These are phyloP conservation scores for Suillus occidentalis DNA, from an alignment of 768 basidiomycete genomes.

Conservation along the genomic window DNA sequence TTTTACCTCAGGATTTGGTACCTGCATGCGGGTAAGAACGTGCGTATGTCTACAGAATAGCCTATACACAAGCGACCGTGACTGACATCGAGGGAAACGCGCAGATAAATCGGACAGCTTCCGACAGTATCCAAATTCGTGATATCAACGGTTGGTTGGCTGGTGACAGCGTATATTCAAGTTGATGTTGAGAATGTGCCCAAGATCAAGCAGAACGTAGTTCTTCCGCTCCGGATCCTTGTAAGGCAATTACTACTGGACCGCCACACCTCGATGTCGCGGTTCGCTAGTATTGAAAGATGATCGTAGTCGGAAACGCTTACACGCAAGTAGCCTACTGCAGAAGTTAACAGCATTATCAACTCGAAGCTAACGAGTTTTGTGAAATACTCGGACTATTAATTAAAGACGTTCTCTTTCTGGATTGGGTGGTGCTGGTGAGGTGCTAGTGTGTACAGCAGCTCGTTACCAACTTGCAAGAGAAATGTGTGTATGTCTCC, in stretches of 20 bases:
- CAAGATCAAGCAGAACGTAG: neutral
- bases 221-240: no score
- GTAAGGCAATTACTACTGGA: neutral
- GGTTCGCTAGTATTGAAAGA: neutral
- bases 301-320: no score
- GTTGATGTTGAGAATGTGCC: neutral
- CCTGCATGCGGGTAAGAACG: neutral
- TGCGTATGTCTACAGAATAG: neutral
- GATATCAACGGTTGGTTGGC: neutral
- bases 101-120: neutral
- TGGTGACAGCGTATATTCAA: neutral
- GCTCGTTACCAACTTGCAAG: no score
- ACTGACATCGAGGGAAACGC: neutral
- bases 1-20: neutral
- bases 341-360: no score
- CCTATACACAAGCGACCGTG: neutral
- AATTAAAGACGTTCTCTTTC: no score
- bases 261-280: no score
- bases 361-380: no score
- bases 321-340: no score
- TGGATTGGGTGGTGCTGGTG: no score
- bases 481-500: no score
- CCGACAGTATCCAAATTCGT: neutral
- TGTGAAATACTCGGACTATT: no score
- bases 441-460: no score